Evolutionary conservation across 75 land plant genomes (phyloP), one percentile per base, ranked within the genome.

Genomic region (Picea sitchensis): DNA sequence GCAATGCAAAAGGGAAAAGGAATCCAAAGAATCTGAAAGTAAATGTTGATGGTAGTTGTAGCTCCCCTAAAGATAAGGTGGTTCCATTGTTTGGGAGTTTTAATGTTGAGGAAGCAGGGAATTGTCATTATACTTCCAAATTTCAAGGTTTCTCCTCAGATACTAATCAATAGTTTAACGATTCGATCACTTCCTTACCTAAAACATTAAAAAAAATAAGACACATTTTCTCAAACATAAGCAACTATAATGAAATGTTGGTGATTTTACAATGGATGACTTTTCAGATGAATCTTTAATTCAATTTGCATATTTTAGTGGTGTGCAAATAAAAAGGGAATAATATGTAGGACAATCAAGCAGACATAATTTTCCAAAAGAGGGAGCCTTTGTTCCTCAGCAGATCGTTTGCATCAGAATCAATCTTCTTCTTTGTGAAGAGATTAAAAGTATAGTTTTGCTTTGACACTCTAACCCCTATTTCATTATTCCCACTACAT

Each of bases 21-120:
- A 56, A n/a, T 74, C 34, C 32, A 54, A 74, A 74, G 59, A 74
- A 56, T 23, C 30, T 4, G 76, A 74, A 56, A 56, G 76, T 51
- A 74, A 4, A 26, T 74, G 21, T 73, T 20, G 14, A 73, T 51
- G 76, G 59, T 74, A 58, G 18, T 32, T 74, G 34, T 57, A 74
- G 51, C 13, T 54, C 59, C 44, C 31, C 26, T 18, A 47, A 74
- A 51, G 76, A 74, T 56, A 59, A 74, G 76, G 76, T 74, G 58
- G 76, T 74, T 74, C 76, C 76, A 13, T 51, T 74, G 8, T 31
- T 74, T 15, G 58, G 76, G 32, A 51, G 76, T 74, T 26, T 26
- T 44, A 73, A 73, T 73, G 57, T 41, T 8, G 3, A 73, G 57
- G 34, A 74, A 74, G 34, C 59, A 56, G 59, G 76, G 73, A 47